These are phyloP conservation scores for Saccharomycopsis sp. DNA, from an alignment of 805 yeast genomes.

Conservation along the genomic window DNA sequence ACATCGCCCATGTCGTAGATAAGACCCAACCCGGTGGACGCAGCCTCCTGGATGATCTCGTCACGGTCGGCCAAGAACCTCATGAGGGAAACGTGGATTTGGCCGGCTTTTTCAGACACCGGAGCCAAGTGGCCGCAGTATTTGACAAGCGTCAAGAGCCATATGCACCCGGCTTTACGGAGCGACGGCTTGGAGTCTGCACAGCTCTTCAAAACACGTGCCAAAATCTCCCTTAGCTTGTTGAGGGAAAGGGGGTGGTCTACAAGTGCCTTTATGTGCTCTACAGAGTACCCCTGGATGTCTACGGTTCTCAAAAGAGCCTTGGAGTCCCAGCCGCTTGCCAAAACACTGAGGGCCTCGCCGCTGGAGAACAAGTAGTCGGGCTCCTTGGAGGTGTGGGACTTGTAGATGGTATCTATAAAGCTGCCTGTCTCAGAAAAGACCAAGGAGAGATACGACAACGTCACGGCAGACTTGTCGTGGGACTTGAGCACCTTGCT, in stretches of 20 bases:
- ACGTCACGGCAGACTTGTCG: constrained; percentile 51
- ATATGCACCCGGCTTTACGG: constrained; percentile 72
- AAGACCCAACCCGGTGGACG: constrained; percentile 79
- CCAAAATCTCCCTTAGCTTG: constrained; percentile 31
- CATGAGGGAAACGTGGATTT: constrained; percentile 71
- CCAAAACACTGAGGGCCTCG: constrained; percentile 68
- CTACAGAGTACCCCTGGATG: constrained; percentile 34
- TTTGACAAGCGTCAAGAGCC: constrained; percentile 78
- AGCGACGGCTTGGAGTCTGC: constrained; percentile 64
- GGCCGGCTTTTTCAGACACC: constrained; percentile 39
- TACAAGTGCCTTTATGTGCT: constrained; percentile 15
- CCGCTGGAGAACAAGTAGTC: constrained; percentile 76
- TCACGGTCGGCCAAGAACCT: constrained; percentile 73
- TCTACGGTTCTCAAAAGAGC: constrained; percentile 48
- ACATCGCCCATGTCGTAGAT: constrained; percentile 71
- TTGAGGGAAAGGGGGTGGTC: constrained; percentile 15
- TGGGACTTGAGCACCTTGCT: constrained; percentile 35
- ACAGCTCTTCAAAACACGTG: constrained; percentile 45
- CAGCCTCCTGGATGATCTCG: constrained; percentile 86
- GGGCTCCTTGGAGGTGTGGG: constrained; percentile 61
- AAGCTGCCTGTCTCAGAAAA: constrained; percentile 25
- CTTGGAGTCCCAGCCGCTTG: constrained; percentile 70
- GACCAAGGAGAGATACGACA: constrained; percentile 48
- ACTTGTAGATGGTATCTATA: constrained; percentile 44
- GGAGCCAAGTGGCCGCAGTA: constrained; percentile 49